Base-by-base conservation (phyloP, 805 yeast genomes). In the Ogataea pignaliae region DNA sequence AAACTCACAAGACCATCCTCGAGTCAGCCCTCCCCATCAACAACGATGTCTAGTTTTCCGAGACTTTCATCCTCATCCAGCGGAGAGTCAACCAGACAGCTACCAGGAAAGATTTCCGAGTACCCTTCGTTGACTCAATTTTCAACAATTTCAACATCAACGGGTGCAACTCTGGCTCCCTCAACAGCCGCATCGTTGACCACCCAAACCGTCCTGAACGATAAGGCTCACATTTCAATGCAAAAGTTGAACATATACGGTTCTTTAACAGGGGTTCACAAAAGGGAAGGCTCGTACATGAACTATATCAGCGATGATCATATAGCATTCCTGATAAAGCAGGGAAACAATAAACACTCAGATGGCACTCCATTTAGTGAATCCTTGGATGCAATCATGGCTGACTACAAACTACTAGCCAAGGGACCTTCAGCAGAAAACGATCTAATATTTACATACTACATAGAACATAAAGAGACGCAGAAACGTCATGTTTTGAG, bases 331-430 rank as follows among this genome's bases (percentile, higher is more conserved):
- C 31, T 43, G 3, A 18, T 45, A 10, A 29, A 43, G 29, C 29
- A 17, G 14, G 41, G 41, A 15, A 28, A 41, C 33, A 18, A 21
- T 2, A 14, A 13, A 9, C 16, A 32, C 14, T 8, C 33, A 10
- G 38, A 30, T 7, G 36, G 26, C 15, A 18, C 17, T n/a, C 40
- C 37, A 16, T n/a, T 16, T 11, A 28, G 39, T 11, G 13, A 8
- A 4, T 42, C 41, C 1, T 43, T 50, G 26, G 37, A 36, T 10
- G 26, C 34, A 15, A 12, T 48, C 3, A 9, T 43, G 17, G 41
- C 37, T 1, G 38, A 37, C 7, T 50, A 39, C 33, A 34, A 9
- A 2, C 18, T 50, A 11, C n/a, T 76, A 12, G 38, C 34, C 28
- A 47, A 40, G 41, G 28, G 41, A 3, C 15, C 21, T 17, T 21